These are phyloP conservation scores for Podospora pseudoanserina DNA, from an alignment of 495 filamentous ascomycete species.

Conservation along the genomic window DNA sequence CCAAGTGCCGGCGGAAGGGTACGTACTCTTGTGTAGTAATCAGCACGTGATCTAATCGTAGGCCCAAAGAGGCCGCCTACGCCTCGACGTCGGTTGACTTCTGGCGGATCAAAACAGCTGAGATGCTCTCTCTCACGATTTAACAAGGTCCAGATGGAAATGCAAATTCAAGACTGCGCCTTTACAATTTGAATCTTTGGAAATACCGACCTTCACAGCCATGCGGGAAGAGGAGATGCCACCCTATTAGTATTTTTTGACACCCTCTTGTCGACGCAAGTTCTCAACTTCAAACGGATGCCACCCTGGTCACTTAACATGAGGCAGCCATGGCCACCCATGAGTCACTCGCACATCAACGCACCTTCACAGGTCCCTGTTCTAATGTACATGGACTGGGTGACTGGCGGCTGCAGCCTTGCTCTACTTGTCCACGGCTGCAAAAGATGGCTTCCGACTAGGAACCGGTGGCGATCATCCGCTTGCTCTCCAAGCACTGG, in stretches of 20 bases:
- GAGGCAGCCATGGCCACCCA: constrained; percentile 14
- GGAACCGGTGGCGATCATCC: not conserved
- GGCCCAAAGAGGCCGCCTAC: not conserved
- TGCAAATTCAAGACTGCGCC: not conserved
- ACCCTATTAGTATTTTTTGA: not conserved
- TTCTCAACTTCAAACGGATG: not conserved
- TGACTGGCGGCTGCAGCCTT: constrained; percentile 13
- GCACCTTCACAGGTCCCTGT: constrained; percentile 1
- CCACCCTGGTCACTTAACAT: not conserved
- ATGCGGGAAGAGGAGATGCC: not conserved
- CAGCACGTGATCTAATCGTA: not conserved
- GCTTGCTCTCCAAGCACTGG: not conserved
- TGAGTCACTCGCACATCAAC: constrained; percentile 9
- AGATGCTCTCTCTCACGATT: not conserved
- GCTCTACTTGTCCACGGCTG: constrained; percentile 3
- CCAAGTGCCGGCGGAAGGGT: not conserved
- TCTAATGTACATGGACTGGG: not conserved
- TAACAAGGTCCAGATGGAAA: not conserved
- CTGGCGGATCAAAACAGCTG: not conserved
- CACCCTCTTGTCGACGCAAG: not conserved
- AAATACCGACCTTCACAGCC: not conserved
- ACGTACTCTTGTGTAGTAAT: not conserved
- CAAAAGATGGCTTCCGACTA: not conserved
- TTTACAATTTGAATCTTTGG: not conserved
- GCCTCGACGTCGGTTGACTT: not conserved